phyloP scores from a whole-genome alignment of 1,139 yeast species.

The Suhomyces kunorum region DNA sequence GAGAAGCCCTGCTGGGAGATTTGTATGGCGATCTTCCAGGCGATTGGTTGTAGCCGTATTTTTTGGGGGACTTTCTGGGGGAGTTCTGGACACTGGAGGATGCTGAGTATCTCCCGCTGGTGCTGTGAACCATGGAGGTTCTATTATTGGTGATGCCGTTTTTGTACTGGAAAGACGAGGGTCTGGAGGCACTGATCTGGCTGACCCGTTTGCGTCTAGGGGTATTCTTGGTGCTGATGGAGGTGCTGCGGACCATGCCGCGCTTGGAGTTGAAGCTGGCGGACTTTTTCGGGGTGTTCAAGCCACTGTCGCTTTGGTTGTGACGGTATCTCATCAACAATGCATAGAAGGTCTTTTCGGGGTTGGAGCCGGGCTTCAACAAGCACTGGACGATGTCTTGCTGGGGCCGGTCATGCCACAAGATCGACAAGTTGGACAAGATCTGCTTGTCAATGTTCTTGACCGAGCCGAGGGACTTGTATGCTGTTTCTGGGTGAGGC shows the following conservation, averaged over 20 bases:
- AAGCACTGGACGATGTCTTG: slow-evolving; percentile 56
- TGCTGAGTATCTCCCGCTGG: slow-evolving; percentile 27
- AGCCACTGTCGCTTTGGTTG: slow-evolving; percentile 34
- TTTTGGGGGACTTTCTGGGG: slow-evolving; percentile 29
- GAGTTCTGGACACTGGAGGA: slow-evolving; percentile 41
- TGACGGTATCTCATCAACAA: slow-evolving; percentile 57
- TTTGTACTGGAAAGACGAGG: slow-evolving; percentile 23
- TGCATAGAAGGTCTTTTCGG: slow-evolving; percentile 77
- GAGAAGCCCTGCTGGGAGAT: slow-evolving; percentile 21
- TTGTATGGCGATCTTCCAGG: slow-evolving; percentile 27
- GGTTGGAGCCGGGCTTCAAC: slow-evolving; percentile 57
- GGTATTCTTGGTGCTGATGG: slow-evolving; percentile 19
- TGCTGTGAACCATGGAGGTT: slow-evolving; percentile 21
- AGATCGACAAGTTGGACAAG: slow-evolving; percentile 64
- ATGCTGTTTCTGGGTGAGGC: slow-evolving; percentile 65
- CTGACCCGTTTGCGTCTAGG: slow-evolving; percentile 20
- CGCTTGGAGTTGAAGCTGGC: slow-evolving; percentile 23
- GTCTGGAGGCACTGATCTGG: slow-evolving; percentile 21
- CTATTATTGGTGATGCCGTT: slow-evolving; percentile 20
- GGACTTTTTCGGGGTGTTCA: slow-evolving; percentile 21
- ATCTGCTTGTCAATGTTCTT: slow-evolving; percentile 62
- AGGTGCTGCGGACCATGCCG: slow-evolving; percentile 24
- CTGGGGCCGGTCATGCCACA: slow-evolving; percentile 72
- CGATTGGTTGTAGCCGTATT: slow-evolving; percentile 20
- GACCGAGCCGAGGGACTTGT: slow-evolving; percentile 48